Percentiles rank a stretch among this genome's conserved stretches.
phyloP scores from a whole-genome alignment of 768 basidiomycete genomes.

The Pulveroboletus sp. region DNA sequence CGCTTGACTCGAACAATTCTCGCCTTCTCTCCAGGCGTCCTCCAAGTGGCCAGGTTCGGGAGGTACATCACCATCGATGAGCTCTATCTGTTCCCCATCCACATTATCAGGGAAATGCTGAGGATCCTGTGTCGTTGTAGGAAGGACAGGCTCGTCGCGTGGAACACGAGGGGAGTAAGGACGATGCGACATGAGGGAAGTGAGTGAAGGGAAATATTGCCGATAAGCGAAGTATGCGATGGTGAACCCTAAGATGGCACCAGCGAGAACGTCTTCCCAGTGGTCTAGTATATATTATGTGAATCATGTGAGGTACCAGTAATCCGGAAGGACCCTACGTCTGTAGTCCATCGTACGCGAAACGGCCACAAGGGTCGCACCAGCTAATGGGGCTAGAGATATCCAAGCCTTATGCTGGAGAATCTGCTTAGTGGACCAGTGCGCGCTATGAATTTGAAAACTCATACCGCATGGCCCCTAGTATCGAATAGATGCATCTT shows the following conservation, averaged over 20 bases:
- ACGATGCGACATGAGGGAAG: constrained; percentile 56
- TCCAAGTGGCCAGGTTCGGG: constrained; percentile 5
- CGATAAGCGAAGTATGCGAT: constrained; percentile 75
- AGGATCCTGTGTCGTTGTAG: constrained; percentile 28
- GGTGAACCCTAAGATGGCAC: constrained; percentile 66
- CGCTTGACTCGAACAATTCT: constrained; percentile 21
- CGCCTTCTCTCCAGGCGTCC: constrained; percentile 32
- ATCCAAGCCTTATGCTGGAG: constrained; percentile 77
- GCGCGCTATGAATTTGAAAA: background rate
- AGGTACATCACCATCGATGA: constrained; percentile 14
- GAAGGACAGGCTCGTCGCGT: constrained; percentile 40
- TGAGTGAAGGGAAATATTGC: constrained; percentile 79
- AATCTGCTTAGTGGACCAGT: background rate
- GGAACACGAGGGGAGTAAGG: constrained; percentile 67
- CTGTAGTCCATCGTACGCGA: constrained; percentile 91
- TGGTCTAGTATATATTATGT: constrained; percentile 51
- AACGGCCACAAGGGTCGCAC: constrained; percentile 73
- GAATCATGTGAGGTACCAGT: constrained; percentile 7
- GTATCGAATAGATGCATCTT: constrained; percentile 89
- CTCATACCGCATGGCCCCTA: constrained; percentile 62
- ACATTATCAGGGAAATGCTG: constrained; percentile 11
- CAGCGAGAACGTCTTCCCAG: constrained; percentile 87
- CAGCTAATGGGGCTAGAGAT: constrained; percentile 68
- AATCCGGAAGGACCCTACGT: constrained; percentile 39
- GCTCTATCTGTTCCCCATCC: constrained; percentile 27